Conservation (phyloP, 257 asterid genomes). For the Jaltomata sinuosa region DNA sequence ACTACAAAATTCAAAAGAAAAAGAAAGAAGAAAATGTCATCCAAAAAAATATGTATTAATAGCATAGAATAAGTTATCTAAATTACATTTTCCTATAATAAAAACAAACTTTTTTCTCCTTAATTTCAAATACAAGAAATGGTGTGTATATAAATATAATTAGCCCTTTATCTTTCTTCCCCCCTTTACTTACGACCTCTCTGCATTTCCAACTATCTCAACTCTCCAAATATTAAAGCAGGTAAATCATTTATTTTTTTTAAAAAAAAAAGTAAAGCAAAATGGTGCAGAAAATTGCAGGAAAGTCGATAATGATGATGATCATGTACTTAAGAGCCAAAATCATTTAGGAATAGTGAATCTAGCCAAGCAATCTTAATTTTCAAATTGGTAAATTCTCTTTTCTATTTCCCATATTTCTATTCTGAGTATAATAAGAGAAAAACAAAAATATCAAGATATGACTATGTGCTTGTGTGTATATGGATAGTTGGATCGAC, state of each 20-base stretch:
- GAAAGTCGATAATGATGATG: not conserved
- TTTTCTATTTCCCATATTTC: not conserved
- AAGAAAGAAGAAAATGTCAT: not conserved
- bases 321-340: not conserved
- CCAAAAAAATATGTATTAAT: not conserved
- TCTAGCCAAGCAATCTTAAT: not conserved
- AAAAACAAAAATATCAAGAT: not conserved
- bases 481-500: not conserved
- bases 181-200: not conserved
- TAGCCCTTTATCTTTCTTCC: not conserved
- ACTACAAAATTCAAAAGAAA: conserved; percentile 13
- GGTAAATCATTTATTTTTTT: not conserved
- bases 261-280: not conserved
- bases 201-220: not conserved
- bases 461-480: not conserved
- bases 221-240: not conserved
- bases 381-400: not conserved
- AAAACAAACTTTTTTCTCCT: not conserved
- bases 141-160: not conserved
- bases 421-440: not conserved
- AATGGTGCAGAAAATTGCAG: not conserved
- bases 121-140: not conserved
- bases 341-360: not conserved
- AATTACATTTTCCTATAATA: not conserved
- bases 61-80: not conserved